A percentile compares a stretch with the other conserved stretches of the same genome.
phyloP scores from a whole-genome alignment of 768 basidiomycete genomes.

The Epithele typhae region DNA sequence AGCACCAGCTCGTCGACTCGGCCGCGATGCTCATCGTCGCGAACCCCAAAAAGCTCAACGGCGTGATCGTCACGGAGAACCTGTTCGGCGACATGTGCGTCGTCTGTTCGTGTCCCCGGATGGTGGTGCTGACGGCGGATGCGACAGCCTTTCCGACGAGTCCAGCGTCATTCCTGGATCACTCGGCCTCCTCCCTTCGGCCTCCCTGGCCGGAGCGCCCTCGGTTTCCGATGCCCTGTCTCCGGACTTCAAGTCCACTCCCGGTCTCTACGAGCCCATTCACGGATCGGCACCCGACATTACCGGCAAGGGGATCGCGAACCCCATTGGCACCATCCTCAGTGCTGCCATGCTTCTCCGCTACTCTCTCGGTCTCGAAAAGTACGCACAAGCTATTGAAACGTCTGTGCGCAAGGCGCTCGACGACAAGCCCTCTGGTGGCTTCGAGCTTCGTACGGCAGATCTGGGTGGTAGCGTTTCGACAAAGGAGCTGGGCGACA shows the following conservation, averaged over 20 bases:
- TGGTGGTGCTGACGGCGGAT: too few species aligned
- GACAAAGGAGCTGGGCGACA: conserved; percentile 82
- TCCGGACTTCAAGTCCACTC: conserved; percentile 67
- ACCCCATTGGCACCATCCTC: conserved; percentile 94
- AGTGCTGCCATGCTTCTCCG: conserved; percentile 94
- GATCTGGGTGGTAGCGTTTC: conserved; percentile 80
- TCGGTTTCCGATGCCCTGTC: conserved; percentile 38
- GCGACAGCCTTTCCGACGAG: conserved; percentile 93
- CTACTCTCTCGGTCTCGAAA: conserved; percentile 89
- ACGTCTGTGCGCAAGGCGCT: conserved; percentile 86
- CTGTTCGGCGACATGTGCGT: conserved; percentile 96
- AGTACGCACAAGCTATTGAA: conserved; percentile 83
- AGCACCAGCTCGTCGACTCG: conserved; percentile 93
- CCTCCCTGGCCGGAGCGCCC: conserved; percentile 89
- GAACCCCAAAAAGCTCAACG: conserved; percentile 89
- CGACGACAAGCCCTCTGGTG: conserved; percentile 65
- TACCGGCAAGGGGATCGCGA: conserved; percentile 83
- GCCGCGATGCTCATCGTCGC: conserved; percentile 94
- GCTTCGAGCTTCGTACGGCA: conserved; percentile 73
- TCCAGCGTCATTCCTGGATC: conserved; percentile 97
- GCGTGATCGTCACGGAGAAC: conserved; percentile 93
- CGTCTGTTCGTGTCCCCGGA: not conserved
- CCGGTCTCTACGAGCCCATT: conserved; percentile 95
- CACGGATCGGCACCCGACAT: conserved; percentile 98
- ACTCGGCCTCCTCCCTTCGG: conserved; percentile 92